Evolutionary conservation across 2,329 filamentous ascomycete species (phyloP), one percentile per base, ranked within the genome.

Genomic region (Pseudogymnoascus sp.): DNA sequence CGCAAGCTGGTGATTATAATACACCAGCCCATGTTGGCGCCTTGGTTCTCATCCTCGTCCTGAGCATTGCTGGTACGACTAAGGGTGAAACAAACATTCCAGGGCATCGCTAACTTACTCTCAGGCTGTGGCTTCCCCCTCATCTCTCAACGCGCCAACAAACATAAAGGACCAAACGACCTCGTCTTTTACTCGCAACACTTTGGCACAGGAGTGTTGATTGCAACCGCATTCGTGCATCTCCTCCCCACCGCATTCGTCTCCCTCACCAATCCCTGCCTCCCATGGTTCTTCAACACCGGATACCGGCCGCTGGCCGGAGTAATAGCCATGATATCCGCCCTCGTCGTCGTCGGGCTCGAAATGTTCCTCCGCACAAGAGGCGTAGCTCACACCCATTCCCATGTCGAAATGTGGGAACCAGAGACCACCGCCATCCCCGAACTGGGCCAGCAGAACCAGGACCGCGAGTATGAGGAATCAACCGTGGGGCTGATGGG

Each of bases 291-390:
- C 72, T 96, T 93, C 83, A 93, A 84, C 73, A 72, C 88, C 67
- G 83, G 84, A n/a, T 96, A 95, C 74, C 84, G 82, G 57, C 90
- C 90, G 5, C 87, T 96, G 73, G 86, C 91, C 0, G 91, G 92
- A 1, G 80, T 95, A 59, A 84, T 96, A 57, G 89, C 90, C 63
- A 93, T 96, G 89, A 75, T 87, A 9, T 87, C 89, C 10, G 89
- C 91, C n/a, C 81, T 96, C 65, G 78, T 89, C 3, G 92, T 97
- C 2, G 90, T 96, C 6, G 84, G 86, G 1, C 83, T 97, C 62
- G 93, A 97, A 75, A 96, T 95, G 77, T 91, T 92, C 74, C 87
- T 97, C 69, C 92, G 91, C 0, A 89, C 87, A 1, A 77, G 84
- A 63, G 85, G 85, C 47, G 86, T 85, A 1, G 80, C 83, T 1